Evolutionary conservation across 1,284 basidiomycete genomes (phyloP), one percentile per base, ranked within the genome.

Genomic region (Cutaneotrichosporon sp.): DNA sequence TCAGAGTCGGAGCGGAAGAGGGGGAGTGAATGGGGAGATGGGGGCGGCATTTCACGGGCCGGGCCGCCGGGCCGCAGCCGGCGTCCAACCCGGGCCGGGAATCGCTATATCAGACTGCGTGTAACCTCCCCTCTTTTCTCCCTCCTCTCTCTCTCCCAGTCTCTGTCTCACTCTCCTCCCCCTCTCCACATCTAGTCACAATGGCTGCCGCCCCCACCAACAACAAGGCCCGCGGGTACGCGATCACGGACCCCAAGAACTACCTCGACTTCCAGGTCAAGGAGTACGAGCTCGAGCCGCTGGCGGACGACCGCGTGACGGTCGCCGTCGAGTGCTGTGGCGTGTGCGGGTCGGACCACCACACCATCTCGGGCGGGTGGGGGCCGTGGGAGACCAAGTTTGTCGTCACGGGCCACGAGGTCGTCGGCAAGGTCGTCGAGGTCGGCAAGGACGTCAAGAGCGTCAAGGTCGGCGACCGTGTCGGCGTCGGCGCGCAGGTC

Each of bases 321-420:
- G 84, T 91, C 60, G 91, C 92, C 83, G 90, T 93, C 62, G 90
- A 91, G 64, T 71, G 68, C 67, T 79, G 76, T 58, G 78, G 78
- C 60, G 76, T 78, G 24, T 78, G 77, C 53, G 72, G 73, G 38
- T 70, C 67, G 63, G 76, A 78, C 69, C 74, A 76, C 69, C 78
- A 79, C 69, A 79, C 78, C 56, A 73, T 79, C 67, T 71, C 72
- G 16, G 78, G 78, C 38, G 78, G 78, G 53, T 80, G 78, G 78
- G 78, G 78, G 9, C 74, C 75, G 1, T 72, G 62, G 62, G 56
- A 62, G 58, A 72, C 72, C 58, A 69, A 76, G 46, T 80, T 77
- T 67, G 77, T 78, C 66, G 77, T 82, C 24, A 74, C 81, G 0
- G 82, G 82, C n/a, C 80, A 82, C 68, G 82, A 83, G 61, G 77